Percentiles rank a stretch among this genome's conserved stretches.
These are phyloP conservation scores for Veloporphyrellus conicus DNA, from an alignment of 1,284 basidiomycete species.

Conservation along the genomic window DNA sequence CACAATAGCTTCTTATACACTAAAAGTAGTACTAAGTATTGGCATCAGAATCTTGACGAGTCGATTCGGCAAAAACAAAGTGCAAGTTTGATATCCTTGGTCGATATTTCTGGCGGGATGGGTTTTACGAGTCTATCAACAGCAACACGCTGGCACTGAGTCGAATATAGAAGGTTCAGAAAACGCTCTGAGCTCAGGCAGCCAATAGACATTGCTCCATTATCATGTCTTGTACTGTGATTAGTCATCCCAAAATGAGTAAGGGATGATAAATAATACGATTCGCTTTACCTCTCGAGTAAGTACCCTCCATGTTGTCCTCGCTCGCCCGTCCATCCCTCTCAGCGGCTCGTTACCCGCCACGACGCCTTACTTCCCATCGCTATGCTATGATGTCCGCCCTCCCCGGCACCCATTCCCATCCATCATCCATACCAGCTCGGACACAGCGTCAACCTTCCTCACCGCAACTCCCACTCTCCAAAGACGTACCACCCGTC, in stretches of 20 bases:
- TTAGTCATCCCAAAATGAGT: slow-evolving; percentile 22
- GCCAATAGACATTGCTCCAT: slow-evolving; percentile 17
- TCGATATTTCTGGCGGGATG: too few relatives aligned
- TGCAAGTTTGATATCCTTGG: too few relatives aligned
- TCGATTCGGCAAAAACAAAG: too few relatives aligned
- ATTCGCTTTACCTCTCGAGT: not conserved
- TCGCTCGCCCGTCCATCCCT: slow-evolving; percentile 7
- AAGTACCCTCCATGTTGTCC: slow-evolving; percentile 23
- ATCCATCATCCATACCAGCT: slow-evolving; percentile 13
- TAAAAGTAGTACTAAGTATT: too few relatives aligned
- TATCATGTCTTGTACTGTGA: slow-evolving; percentile 5
- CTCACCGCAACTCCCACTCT: slow-evolving; percentile 22
- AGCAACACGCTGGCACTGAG: too few relatives aligned
- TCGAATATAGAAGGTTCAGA: too few relatives aligned
- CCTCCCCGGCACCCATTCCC: slow-evolving; percentile 29
- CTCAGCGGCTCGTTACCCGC: slow-evolving; percentile 11
- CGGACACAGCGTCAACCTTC: slow-evolving; percentile 23
- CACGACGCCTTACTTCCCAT: slow-evolving; percentile 25
- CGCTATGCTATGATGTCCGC: slow-evolving; percentile 62
- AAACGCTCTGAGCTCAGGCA: too few relatives aligned
- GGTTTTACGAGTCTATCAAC: too few relatives aligned
- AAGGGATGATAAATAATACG: too few relatives aligned
- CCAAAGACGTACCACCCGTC: slow-evolving; percentile 49
- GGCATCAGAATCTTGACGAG: too few relatives aligned
- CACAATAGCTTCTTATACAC: too few relatives aligned